These are phyloP conservation scores for Colletotrichum chrysophilum DNA, from an alignment of 2,329 filamentous ascomycete genomes.

Conservation along the genomic window DNA sequence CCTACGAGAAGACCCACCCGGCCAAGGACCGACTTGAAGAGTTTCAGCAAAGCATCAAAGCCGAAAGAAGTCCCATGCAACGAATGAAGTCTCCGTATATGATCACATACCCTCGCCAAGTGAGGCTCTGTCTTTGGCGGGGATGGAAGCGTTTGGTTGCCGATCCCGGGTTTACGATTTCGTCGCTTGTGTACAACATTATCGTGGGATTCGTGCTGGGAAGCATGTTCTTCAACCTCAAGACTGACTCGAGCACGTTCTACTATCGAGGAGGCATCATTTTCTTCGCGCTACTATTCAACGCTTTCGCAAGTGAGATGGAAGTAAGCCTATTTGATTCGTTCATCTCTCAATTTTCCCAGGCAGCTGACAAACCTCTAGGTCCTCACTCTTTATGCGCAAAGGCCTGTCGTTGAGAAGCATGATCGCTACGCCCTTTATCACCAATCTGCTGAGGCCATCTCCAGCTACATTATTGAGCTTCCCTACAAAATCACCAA, in stretches of 20 bases:
- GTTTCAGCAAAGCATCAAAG: constrained; percentile 16
- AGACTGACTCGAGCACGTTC: constrained; percentile 58
- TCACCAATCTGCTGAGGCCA: constrained; percentile 54
- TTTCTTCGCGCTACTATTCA: constrained; percentile 38
- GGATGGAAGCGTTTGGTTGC: constrained; percentile 71
- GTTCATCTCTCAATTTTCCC: background rate
- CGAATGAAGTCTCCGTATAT: constrained; percentile 67
- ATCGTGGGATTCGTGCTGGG: constrained; percentile 60
- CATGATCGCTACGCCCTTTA: constrained; percentile 34
- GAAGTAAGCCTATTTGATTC: constrained; percentile 19
- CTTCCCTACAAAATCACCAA: constrained; percentile 66
- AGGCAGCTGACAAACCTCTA: background rate
- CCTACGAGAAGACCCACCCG: constrained; percentile 1
- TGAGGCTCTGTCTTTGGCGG: constrained; percentile 62
- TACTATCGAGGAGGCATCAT: constrained; percentile 40
- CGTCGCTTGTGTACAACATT: constrained; percentile 54
- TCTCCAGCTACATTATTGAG: constrained; percentile 68
- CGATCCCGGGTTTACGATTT: constrained; percentile 69
- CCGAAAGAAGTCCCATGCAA: constrained; percentile 54
- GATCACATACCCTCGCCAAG: constrained; percentile 67
- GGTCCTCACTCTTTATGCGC: constrained; percentile 25
- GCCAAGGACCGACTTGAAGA: constrained; percentile 11
- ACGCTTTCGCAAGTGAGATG: constrained; percentile 30
- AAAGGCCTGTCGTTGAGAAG: constrained; percentile 31
- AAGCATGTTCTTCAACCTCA: constrained; percentile 69